Evolutionary conservation across 1,284 basidiomycete species (phyloP).

Genomic region (Dichomitus squalens): DNA sequence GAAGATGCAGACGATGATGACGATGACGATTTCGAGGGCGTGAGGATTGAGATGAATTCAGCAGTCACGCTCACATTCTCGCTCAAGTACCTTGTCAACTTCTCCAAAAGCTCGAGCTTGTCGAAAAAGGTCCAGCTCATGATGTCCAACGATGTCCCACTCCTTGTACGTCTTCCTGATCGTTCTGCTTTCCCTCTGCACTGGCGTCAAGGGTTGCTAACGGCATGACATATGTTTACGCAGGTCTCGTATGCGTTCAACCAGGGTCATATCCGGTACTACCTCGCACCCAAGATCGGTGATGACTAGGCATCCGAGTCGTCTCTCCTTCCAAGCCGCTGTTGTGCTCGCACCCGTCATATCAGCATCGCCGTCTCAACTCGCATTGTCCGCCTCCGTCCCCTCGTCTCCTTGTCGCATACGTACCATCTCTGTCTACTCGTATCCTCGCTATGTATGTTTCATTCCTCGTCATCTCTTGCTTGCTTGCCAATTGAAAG

Average conservation of each 20-base stretch:
- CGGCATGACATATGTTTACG: neutral
- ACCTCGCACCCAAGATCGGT: conserved; percentile 88
- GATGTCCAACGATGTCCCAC: conserved; percentile 91
- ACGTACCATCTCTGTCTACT: no score
- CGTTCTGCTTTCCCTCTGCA: no score
- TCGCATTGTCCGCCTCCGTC: no score
- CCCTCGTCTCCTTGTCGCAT: no score
- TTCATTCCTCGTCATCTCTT: no score
- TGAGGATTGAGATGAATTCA: conserved; percentile 87
- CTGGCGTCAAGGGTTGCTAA: neutral
- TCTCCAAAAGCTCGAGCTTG: conserved; percentile 89
- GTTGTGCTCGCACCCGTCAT: no score
- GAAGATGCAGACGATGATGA: conserved; percentile 42
- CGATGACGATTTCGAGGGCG: conserved; percentile 52
- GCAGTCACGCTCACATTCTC: conserved; percentile 95
- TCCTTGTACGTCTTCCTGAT: conserved; percentile 65
- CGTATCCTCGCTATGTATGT: no score
- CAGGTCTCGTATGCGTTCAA: conserved; percentile 88
- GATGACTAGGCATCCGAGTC: no score
- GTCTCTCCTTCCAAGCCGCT: no score
- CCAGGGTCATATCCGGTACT: conserved; percentile 83
- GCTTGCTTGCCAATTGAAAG: no score
- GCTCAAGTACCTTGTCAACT: conserved; percentile 97
- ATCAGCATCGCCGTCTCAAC: no score
- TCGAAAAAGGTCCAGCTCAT: conserved; percentile 76